phyloP scores from a whole-genome alignment of 192 early-diverging fungal genomes.

The Backusella tarrabulga region DNA sequence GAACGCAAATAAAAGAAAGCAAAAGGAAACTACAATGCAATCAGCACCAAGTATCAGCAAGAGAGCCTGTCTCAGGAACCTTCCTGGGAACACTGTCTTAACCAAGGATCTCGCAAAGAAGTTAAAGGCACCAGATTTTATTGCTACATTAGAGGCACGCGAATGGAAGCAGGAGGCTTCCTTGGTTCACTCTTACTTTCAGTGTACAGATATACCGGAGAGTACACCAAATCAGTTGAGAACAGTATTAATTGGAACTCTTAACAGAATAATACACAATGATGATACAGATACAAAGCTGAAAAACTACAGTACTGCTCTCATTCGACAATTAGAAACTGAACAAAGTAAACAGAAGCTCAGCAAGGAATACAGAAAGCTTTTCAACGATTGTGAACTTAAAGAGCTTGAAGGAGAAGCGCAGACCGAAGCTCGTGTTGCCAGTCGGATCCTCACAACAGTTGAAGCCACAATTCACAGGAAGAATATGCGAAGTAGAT shows the following conservation, averaged over 20 bases:
- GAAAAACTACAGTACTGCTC: not conserved
- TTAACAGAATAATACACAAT: not conserved
- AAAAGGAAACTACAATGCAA: not conserved
- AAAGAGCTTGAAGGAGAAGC: not conserved
- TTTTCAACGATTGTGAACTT: not conserved
- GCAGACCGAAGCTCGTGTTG: not conserved
- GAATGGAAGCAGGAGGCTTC: not conserved
- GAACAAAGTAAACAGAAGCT: not conserved
- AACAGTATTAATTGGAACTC: not conserved
- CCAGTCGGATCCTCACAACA: not conserved
- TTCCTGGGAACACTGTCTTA: not conserved
- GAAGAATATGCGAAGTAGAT: not conserved
- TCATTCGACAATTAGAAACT: not conserved
- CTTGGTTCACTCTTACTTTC: constrained; percentile 1
- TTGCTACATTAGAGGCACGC: not conserved
- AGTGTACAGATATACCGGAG: not conserved
- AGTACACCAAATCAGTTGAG: not conserved
- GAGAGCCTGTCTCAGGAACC: not conserved
- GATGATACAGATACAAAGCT: not conserved
- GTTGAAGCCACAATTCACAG: not conserved
- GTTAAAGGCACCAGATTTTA: not conserved
- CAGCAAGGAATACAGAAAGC: not conserved
- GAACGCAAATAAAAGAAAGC: not conserved
- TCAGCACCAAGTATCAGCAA: not conserved
- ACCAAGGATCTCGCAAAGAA: not conserved